Evolutionary conservation across 2,329 filamentous ascomycete species (phyloP), one percentile per base, ranked within the genome.

Genomic region (Aspergillus pseudoviridinutans): DNA sequence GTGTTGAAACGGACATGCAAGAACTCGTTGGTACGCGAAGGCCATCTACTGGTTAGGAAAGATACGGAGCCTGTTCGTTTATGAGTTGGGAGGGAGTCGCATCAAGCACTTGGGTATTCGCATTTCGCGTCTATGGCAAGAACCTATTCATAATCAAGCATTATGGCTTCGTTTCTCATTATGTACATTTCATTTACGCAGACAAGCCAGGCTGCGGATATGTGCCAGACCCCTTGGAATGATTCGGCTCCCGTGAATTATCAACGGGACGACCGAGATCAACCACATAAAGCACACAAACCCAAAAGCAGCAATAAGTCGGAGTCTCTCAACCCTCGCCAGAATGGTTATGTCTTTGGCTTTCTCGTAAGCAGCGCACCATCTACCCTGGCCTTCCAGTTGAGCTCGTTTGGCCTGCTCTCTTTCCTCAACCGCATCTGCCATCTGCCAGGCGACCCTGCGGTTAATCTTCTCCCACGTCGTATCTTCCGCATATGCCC

Each of bases 381-480:
- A 24, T 44, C 22, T 22, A 44, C n/a, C 6, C 14, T 38, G 22
- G 41, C 20, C n/a, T 24, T 20, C 8, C n/a, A 22, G 3, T 44
- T 10, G 8, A 24, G 6, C 20, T 44, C 41, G 41, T 22, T 44
- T 24, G 12, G n/a, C 41, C 9, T 24, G 41, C 41, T 44, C 20
- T 61, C 54, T 20, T 58, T 44, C 1, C 59, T 55, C 53, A 61
- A 81, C 72, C 49, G 81, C 76, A 17, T 79, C 75, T 3, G 80
- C 75, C 74, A 89, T 83, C 57, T 83, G 81, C 80, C 84, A 85
- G 3, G 87, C 87, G 1, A 88, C 87, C 51, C 82, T 84, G 64
- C 87, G 87, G 74, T 88, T 87, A 71, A 89, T 87, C 73, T 83
- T 87, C 58, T 88, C 85, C 87, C 87, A 90, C 0, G 85, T 89